phyloP scores from a whole-genome alignment of 2,329 filamentous ascomycete genomes.

The Grosmannia clavigera region DNA sequence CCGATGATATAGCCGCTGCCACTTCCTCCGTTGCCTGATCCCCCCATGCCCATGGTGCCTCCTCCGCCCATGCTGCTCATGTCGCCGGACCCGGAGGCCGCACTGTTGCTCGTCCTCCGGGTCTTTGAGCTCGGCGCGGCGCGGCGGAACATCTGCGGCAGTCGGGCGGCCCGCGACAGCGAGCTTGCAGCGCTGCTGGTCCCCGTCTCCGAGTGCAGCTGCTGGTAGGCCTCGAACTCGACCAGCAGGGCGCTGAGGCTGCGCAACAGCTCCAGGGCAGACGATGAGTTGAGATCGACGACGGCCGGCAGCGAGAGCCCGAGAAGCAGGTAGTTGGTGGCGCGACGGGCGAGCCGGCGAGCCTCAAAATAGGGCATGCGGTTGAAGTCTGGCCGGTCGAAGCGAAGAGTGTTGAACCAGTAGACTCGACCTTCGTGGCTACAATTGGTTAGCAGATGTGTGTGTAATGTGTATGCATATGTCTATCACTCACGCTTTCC shows the following conservation, averaged over 20 bases:
- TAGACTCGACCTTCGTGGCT: slow-evolving; percentile 91
- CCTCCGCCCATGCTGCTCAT: background rate
- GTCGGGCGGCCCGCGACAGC: slow-evolving; percentile 56
- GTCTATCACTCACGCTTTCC: slow-evolving; percentile 59
- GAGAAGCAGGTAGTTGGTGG: slow-evolving; percentile 86
- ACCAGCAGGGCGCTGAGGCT: slow-evolving; percentile 72
- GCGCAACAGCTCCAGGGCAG: slow-evolving; percentile 73
- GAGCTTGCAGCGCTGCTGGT: slow-evolving; percentile 43
- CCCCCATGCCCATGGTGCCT: slow-evolving; percentile 14
- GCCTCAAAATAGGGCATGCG: slow-evolving; percentile 78
- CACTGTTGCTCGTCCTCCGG: slow-evolving; percentile 39
- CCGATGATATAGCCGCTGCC: slow-evolving; percentile 18
- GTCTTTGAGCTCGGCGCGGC: slow-evolving; percentile 45
- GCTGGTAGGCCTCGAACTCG: slow-evolving; percentile 91
- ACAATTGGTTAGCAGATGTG: slow-evolving; percentile 3
- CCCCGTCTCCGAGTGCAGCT: slow-evolving; percentile 69
- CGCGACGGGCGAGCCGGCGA: slow-evolving; percentile 74
- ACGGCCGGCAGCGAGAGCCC: slow-evolving; percentile 84
- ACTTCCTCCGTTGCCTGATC: slow-evolving; percentile 12
- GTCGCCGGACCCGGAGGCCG: slow-evolving; percentile 21
- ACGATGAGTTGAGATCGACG: slow-evolving; percentile 73
- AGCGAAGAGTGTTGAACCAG: slow-evolving; percentile 97
- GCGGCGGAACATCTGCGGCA: slow-evolving; percentile 75
- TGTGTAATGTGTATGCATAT: too few species aligned
- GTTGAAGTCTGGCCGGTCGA: slow-evolving; percentile 67